Evolutionary conservation across 305 asterid species (phyloP).

Genomic region (Fraxinus angustifolia): DNA sequence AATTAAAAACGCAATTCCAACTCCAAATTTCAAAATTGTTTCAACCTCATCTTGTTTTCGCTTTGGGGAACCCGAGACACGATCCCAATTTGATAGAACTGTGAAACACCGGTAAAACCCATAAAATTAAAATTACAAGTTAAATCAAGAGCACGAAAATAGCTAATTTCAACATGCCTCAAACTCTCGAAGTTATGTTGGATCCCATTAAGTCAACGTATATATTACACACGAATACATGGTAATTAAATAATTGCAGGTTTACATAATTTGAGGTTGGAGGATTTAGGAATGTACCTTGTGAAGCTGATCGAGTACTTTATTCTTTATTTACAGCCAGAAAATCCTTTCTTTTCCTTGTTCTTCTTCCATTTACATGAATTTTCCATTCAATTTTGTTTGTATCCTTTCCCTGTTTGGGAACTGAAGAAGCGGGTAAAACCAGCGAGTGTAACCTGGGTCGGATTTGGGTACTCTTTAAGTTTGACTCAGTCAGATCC

Average conservation of each 20-base stretch:
- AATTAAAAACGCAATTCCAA: conserved; percentile 28
- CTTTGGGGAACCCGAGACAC: conserved; percentile 13
- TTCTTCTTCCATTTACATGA: conserved; percentile 33
- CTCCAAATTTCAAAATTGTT: conserved; percentile 30
- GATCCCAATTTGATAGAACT: conserved; percentile 37
- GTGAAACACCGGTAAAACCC: conserved; percentile 13
- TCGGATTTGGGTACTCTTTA: conserved; percentile 7
- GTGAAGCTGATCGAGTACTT: conserved; percentile 19
- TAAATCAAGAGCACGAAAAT: background rate
- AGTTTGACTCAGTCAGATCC: too few relatives aligned
- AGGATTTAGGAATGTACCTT: conserved; percentile 30
- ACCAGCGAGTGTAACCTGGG: conserved; percentile 22
- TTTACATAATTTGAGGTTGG: conserved; percentile 13
- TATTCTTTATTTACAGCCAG: conserved; percentile 29
- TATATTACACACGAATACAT: background rate
- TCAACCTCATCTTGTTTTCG: conserved; percentile 29
- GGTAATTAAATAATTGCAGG: background rate
- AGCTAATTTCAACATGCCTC: conserved; percentile 16
- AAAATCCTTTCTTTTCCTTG: conserved; percentile 22
- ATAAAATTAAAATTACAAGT: conserved; percentile 4
- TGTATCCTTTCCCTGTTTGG: conserved; percentile 28
- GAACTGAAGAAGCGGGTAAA: conserved; percentile 35
- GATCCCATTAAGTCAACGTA: conserved; percentile 9
- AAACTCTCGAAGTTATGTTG: background rate
- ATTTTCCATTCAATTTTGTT: conserved; percentile 20